Evolutionary conservation across 2,329 filamentous ascomycete genomes (phyloP).

Genomic region (Acephala macrosclerotiorum): DNA sequence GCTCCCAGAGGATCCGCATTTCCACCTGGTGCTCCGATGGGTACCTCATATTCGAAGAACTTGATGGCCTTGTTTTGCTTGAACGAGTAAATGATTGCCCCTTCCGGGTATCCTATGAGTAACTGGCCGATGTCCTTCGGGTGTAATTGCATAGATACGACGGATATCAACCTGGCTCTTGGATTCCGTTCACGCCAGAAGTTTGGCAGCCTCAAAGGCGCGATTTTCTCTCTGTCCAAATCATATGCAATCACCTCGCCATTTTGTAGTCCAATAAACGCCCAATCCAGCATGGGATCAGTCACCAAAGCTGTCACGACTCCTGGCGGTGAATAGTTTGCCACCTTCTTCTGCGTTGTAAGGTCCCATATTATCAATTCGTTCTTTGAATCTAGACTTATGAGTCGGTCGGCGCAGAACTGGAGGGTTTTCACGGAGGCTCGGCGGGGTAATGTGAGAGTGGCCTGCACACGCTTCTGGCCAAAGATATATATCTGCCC

Average conservation of each 20-base stretch:
- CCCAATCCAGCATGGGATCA: constrained; percentile 94
- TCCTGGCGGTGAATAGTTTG: constrained; percentile 78
- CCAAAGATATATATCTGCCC: constrained; percentile 92
- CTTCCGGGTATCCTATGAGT: constrained; percentile 88
- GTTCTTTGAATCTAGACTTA: constrained; percentile 86
- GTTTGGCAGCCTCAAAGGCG: constrained; percentile 84
- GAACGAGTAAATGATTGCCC: constrained; percentile 91
- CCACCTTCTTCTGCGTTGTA: constrained; percentile 69
- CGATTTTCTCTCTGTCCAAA: constrained; percentile 79
- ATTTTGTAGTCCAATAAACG: constrained; percentile 80
- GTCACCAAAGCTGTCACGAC: constrained; percentile 77
- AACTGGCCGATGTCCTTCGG: constrained; percentile 92
- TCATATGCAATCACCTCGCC: constrained; percentile 94
- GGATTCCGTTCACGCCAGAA: constrained; percentile 82
- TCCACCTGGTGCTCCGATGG: constrained; percentile 80
- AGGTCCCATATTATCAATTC: constrained; percentile 87
- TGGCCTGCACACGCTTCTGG: constrained; percentile 78
- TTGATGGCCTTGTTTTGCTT: constrained; percentile 84
- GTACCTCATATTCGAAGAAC: constrained; percentile 85
- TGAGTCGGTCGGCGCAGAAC: constrained; percentile 85
- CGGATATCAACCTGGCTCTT: constrained; percentile 65
- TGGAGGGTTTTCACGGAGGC: constrained; percentile 80
- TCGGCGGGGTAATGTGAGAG: constrained; percentile 73
- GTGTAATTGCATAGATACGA: constrained; percentile 85
- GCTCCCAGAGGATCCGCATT: constrained; percentile 67